Evolutionary conservation across 352 stramenopile genomes (phyloP).

Genomic region (Phytopythium montanum): DNA sequence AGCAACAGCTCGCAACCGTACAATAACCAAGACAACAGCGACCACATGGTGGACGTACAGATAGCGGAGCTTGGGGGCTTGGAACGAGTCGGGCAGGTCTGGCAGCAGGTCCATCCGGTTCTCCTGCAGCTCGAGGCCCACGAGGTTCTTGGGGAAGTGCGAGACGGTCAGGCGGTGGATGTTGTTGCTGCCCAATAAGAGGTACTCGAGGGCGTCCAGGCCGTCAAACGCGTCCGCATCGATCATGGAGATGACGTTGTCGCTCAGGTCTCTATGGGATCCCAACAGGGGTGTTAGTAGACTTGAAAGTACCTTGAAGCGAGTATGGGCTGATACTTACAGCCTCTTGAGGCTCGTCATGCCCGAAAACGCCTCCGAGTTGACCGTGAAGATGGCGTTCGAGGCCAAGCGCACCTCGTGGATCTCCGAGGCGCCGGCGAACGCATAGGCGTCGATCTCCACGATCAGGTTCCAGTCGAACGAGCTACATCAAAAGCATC

Average conservation of each 20-base stretch:
- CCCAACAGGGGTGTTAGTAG: not conserved
- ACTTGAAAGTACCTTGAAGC: not conserved
- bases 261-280: slow-evolving; percentile 43
- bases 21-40: not conserved
- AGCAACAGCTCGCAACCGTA: not conserved
- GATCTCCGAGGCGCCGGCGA: slow-evolving; percentile 42
- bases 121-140: slow-evolving; percentile 40
- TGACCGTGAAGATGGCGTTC: slow-evolving; percentile 59
- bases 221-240: slow-evolving; percentile 41
- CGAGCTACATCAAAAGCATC: slow-evolving; percentile 37
- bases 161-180: slow-evolving; percentile 40
- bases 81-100: slow-evolving; percentile 27
- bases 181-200: slow-evolving; percentile 45
- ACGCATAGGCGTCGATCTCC: slow-evolving; percentile 42
- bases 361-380: slow-evolving; percentile 44
- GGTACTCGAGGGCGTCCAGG: slow-evolving; percentile 33
- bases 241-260: slow-evolving; percentile 73
- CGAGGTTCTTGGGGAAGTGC: slow-evolving; percentile 33
- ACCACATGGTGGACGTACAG: slow-evolving; percentile 30
- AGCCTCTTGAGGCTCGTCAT: slow-evolving; percentile 49
- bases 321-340: slow-evolving; percentile 18
- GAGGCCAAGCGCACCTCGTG: slow-evolving; percentile 45
- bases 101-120: slow-evolving; percentile 59
- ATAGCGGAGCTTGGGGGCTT: slow-evolving; percentile 29
- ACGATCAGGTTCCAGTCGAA: slow-evolving; percentile 60